Base-by-base conservation (phyloP, 2,329 filamentous ascomycete genomes). In the Cladosporium sp. region DNA sequence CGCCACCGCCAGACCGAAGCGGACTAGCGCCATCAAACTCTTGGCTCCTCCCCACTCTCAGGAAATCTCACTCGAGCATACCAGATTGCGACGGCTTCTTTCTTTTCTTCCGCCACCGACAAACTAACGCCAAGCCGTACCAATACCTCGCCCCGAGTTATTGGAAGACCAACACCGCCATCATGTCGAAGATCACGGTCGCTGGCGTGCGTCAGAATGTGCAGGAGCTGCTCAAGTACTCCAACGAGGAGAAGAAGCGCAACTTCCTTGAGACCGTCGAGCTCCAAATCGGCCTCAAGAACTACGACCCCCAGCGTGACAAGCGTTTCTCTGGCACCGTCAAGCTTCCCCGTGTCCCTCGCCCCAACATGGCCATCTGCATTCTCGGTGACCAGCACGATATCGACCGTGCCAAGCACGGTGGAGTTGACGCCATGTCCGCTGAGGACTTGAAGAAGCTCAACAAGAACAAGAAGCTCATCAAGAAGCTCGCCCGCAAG, bases 381-480 rank as follows among this genome's bases (percentile, higher is more conserved):
- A 82, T 97, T 82, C 78, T 96, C 77, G 82, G 91, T 81, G 84
- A 94, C 86, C 83, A 95, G 88, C 93, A 97, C 85, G 94, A 99
- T 86, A 95, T 99, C 76, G 94, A 99, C 79, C 92, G 94, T 86
- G 93, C 94, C 76, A 99, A 99, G 88, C 94, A 99, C 85, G 90
- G 91, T 75, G 93, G 91, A 78, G 86, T 97, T 71, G 94, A 99
- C 77, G 91, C 93, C 82, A 97, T 97, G 94, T 96, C 90, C 74
- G 81, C 90, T 68, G 94, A 99, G 74, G 94, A 99, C 81, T 83
- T 99, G 82, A 99, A 99, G 90, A 99, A 99, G 89, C 91, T 99
- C 71, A 99, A 99, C 89, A 99, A 99, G 91, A 99, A 99, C 91
- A 97, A 99, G 90, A 99, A 99, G 89, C 88, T 97, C 75, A 97